Conservation (phyloP, 2,329 filamentous ascomycete species). For the Drechslerella dactyloides region DNA sequence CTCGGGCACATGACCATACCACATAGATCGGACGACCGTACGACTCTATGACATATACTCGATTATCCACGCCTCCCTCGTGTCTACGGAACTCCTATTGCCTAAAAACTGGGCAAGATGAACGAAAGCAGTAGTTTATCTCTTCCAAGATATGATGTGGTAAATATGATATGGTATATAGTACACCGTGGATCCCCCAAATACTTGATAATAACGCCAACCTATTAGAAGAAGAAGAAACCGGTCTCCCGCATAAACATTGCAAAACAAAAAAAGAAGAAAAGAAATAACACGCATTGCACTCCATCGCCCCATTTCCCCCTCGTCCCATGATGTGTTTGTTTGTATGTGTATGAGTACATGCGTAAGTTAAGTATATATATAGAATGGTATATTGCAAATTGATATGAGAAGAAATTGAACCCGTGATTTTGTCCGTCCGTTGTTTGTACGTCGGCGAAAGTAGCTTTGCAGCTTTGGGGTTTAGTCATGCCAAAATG, state of each 20-base stretch:
- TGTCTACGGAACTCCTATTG: too few species aligned
- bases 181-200: conserved; percentile 4
- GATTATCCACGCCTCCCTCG: too few species aligned
- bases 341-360: conserved; percentile 31
- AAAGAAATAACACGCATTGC: conserved; percentile 10
- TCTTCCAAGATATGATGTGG: conserved; percentile 15
- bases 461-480: conserved; percentile 7
- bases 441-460: neutral
- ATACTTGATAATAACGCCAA: conserved; percentile 18
- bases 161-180: conserved; percentile 21
- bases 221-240: conserved; percentile 10
- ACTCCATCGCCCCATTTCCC: conserved; percentile 22
- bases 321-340: conserved; percentile 14
- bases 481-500: conserved; percentile 10
- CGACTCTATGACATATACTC: too few species aligned
- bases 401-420: neutral
- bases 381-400: conserved; percentile 6
- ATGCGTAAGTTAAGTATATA: conserved; percentile 21
- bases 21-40: neutral
- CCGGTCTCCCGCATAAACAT: conserved; percentile 27
- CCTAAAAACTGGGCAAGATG: too few species aligned
- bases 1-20: conserved; percentile 18
- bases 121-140: neutral
- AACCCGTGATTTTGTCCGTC: neutral
- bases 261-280: conserved; percentile 8